A percentile compares a stretch with the other conserved stretches of the same genome.
phyloP scores from a whole-genome alignment of 1,284 basidiomycete genomes.

The Porodaedalea pini region DNA sequence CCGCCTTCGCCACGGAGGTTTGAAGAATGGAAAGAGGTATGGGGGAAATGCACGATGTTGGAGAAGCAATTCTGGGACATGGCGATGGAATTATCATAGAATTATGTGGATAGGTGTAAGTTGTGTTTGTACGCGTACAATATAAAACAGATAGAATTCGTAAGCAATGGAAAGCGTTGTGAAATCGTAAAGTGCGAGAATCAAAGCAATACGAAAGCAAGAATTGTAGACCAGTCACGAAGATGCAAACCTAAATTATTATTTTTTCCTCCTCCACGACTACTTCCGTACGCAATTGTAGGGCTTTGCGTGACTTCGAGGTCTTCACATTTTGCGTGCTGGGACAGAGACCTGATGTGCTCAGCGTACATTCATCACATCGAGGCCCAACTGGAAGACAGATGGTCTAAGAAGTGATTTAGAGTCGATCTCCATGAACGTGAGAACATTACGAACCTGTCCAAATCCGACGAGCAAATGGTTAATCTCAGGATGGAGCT shows the following conservation, averaged over 20 bases:
- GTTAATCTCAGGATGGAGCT: constrained; percentile 81
- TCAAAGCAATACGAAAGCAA: background rate
- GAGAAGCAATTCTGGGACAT: constrained; percentile 93
- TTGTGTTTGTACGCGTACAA: too few relatives aligned
- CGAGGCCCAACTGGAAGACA: constrained; percentile 82
- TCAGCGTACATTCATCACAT: constrained; percentile 75
- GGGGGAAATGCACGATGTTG: constrained; percentile 74
- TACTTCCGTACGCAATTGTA: constrained; percentile 2
- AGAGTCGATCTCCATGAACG: background rate
- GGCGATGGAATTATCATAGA: constrained; percentile 48
- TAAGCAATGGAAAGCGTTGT: too few relatives aligned
- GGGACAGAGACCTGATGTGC: constrained; percentile 50
- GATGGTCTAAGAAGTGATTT: constrained; percentile 47
- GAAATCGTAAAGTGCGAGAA: too few relatives aligned
- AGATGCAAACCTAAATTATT: background rate
- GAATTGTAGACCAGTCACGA: background rate
- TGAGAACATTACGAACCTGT: constrained; percentile 50
- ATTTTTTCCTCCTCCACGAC: background rate
- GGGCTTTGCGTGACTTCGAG: constrained; percentile 25
- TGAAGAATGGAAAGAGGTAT: constrained; percentile 68
- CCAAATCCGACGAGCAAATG: constrained; percentile 90
- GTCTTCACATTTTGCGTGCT: constrained; percentile 44
- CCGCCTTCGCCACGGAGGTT: constrained; percentile 64
- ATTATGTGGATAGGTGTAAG: too few relatives aligned
- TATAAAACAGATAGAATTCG: too few relatives aligned